These are phyloP conservation scores for Colletotrichum sp. DNA, from an alignment of 2,329 filamentous ascomycete genomes.

Conservation along the genomic window DNA sequence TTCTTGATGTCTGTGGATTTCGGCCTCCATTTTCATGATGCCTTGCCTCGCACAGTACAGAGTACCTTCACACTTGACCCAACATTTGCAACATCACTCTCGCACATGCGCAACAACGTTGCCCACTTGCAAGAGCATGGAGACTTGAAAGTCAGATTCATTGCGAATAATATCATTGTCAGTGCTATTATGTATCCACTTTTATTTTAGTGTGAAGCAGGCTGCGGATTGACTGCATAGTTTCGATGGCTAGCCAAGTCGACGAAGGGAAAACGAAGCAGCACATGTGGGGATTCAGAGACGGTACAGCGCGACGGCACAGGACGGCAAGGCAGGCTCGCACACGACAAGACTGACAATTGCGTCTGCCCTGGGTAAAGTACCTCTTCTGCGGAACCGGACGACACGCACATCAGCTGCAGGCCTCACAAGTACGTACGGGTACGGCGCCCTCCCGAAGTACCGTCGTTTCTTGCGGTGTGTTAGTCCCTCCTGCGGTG, in stretches of 20 bases:
- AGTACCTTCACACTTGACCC: not conserved
- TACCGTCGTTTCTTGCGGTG: not conserved
- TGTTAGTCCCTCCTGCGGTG: not conserved
- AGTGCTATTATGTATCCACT: not conserved
- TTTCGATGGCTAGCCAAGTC: not conserved
- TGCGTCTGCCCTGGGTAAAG: not conserved
- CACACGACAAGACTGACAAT: not conserved
- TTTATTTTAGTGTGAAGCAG: not conserved
- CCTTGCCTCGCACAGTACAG: not conserved
- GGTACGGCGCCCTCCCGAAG: not conserved
- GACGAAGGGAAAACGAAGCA: not conserved
- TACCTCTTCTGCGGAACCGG: not conserved
- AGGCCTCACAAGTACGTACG: not conserved
- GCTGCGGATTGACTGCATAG: constrained; percentile 4
- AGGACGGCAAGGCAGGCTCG: not conserved
- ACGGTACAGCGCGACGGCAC: not conserved
- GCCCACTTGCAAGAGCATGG: not conserved
- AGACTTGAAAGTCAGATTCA: not conserved
- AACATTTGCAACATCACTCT: not conserved
- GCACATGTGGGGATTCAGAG: not conserved
- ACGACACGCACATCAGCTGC: not conserved
- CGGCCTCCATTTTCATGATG: not conserved
- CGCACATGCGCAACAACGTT: not conserved
- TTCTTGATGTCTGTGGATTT: not conserved
- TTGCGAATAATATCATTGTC: not conserved